A percentile compares a stretch with the other conserved stretches of the same genome.
Evolutionary conservation across 2,329 filamentous ascomycete genomes (phyloP).

Genomic region (Furcasterigmium furcatum): DNA sequence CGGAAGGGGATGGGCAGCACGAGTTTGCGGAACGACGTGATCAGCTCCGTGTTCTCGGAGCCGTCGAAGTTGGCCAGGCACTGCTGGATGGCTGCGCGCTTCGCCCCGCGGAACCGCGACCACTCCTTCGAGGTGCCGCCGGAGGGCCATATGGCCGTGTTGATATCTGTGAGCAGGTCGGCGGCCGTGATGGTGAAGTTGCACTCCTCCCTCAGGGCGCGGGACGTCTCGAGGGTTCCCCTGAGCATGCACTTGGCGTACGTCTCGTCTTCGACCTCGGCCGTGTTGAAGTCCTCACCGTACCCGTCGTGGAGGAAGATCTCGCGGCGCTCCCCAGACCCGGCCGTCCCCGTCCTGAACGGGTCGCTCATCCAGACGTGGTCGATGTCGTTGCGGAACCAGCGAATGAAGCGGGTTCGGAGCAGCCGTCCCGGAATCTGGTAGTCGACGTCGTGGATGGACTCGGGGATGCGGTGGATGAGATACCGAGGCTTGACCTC

Average conservation of each 20-base stretch:
- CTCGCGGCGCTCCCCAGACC: conserved; percentile 6
- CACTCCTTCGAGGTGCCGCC: conserved; percentile 20
- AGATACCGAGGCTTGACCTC: conserved; percentile 9
- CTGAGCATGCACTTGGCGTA: conserved; percentile 29
- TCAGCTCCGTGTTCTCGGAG: conserved; percentile 29
- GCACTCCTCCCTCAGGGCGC: conserved; percentile 7
- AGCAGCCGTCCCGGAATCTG: conserved; percentile 11
- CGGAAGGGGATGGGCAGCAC: conserved; percentile 27
- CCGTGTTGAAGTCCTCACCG: conserved; percentile 28
- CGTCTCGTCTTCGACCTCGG: conserved; percentile 25
- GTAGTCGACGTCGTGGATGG: conserved; percentile 21
- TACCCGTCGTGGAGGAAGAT: conserved; percentile 1
- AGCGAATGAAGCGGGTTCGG: conserved; percentile 5
- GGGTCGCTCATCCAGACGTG: conserved; percentile 8
- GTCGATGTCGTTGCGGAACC: conserved; percentile 11
- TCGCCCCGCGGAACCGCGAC: conserved; percentile 34
- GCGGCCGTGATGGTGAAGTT: conserved; percentile 9
- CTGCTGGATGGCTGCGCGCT: conserved; percentile 42
- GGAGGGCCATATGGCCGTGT: conserved; percentile 11
- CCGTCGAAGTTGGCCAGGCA: conserved; percentile 33
- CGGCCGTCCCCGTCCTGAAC: neutral
- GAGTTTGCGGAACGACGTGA: conserved; percentile 30
- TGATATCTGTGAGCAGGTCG: conserved; percentile 5
- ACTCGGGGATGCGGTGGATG: conserved; percentile 11
- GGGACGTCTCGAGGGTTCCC: conserved; percentile 12